phyloP scores from a whole-genome alignment of 2,329 filamentous ascomycete genomes.

The Simplicillium sp. region DNA sequence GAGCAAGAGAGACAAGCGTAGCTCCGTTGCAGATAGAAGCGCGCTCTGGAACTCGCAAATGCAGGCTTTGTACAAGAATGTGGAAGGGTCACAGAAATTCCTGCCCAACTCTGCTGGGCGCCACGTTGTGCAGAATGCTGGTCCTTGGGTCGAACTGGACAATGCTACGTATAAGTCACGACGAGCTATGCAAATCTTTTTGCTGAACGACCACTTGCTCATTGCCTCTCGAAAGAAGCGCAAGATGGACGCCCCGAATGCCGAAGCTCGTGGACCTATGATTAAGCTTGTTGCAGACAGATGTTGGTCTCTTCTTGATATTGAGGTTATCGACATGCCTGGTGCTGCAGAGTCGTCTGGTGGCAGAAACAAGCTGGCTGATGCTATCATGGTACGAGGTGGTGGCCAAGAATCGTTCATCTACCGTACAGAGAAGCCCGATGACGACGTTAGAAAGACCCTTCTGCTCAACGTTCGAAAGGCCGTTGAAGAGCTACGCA shows the following conservation, averaged over 20 bases:
- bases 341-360: slow-evolving; percentile 49
- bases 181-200: slow-evolving; percentile 79
- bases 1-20: slow-evolving; percentile 72
- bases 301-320: slow-evolving; percentile 88
- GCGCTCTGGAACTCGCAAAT: slow-evolving; percentile 61
- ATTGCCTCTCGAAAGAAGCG: slow-evolving; percentile 91
- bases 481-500: slow-evolving; percentile 83
- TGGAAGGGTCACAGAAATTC: slow-evolving; percentile 98
- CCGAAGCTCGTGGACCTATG: slow-evolving; percentile 40
- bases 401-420: slow-evolving; percentile 89
- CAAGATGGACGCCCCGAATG: slow-evolving; percentile 57
- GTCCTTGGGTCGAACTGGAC: slow-evolving; percentile 91
- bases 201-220: slow-evolving; percentile 90
- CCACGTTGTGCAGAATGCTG: slow-evolving; percentile 88
- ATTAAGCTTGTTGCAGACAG: slow-evolving; percentile 85
- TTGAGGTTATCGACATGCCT: slow-evolving; percentile 84
- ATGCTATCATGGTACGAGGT: slow-evolving; percentile 81
- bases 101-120: slow-evolving; percentile 83
- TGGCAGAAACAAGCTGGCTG: slow-evolving; percentile 55
- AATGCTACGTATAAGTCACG: slow-evolving; percentile 94
- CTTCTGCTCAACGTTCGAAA: slow-evolving; percentile 87
- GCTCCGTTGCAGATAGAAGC: slow-evolving; percentile 68
- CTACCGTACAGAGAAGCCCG: slow-evolving; percentile 78
- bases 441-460: slow-evolving; percentile 67
- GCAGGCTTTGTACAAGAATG: slow-evolving; percentile 80